Conservation (phyloP, 169 alveolate species). For the Plasmodium falciparum region DNA sequence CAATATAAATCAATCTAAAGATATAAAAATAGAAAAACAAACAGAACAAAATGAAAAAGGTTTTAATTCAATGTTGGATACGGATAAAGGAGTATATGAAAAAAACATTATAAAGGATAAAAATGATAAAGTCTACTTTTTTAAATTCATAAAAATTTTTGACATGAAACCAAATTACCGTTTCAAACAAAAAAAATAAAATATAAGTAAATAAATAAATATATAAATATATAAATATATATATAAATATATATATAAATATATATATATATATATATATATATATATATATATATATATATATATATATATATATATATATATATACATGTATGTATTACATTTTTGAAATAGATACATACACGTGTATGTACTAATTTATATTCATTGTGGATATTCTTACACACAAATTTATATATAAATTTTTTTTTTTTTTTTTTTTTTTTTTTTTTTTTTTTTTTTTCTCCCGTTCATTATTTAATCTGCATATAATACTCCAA, state of each 20-base stretch:
- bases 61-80: not conserved
- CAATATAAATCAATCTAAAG: not conserved
- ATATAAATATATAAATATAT: too few species aligned
- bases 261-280: too few species aligned
- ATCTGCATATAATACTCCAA: constrained; percentile 32
- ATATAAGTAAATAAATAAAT: not conserved
- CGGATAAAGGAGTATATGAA: not conserved
- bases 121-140: constrained; percentile 50
- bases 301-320: too few species aligned
- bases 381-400: too few species aligned
- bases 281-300: not conserved
- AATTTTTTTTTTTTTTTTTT: constrained; percentile 1
- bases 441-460: not conserved
- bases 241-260: too few species aligned
- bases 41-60: constrained; percentile 8
- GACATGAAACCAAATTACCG: constrained; percentile 77
- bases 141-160: constrained; percentile 68
- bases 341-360: too few species aligned
- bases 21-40: not conserved
- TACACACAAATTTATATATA: too few species aligned
- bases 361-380: too few species aligned
- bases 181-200: constrained; percentile 26
- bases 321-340: too few species aligned
- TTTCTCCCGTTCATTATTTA: constrained; percentile 7
- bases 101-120: not conserved